These are phyloP conservation scores for Falciphora oryzae DNA, from an alignment of 2,329 filamentous ascomycete genomes.

Conservation along the genomic window DNA sequence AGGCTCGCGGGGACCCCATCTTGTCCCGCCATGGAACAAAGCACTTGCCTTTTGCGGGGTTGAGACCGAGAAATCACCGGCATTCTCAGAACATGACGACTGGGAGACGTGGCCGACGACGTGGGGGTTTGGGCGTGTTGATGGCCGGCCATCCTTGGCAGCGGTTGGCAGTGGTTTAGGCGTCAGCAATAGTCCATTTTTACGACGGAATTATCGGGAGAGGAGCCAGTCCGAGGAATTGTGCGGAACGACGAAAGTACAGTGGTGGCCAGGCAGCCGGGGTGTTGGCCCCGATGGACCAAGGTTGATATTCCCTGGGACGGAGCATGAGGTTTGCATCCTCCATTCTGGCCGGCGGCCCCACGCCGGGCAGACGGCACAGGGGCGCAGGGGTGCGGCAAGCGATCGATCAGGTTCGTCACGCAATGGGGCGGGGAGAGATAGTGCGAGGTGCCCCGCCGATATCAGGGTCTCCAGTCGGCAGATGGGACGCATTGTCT, in stretches of 20 bases:
- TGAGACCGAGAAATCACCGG: neutral
- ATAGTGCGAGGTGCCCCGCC: neutral
- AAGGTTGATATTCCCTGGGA: no score
- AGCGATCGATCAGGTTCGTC: no score
- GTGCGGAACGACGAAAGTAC: no score
- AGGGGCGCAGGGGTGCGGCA: no score
- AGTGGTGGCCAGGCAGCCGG: neutral
- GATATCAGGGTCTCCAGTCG: neutral
- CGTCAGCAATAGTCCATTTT: neutral
- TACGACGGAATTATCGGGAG: neutral
- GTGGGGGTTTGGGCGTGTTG: neutral
- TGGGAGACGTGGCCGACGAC: neutral
- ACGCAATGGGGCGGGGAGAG: neutral
- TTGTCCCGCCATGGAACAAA: neutral
- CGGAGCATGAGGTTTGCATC: neutral
- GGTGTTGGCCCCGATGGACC: neutral
- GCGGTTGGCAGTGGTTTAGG: neutral
- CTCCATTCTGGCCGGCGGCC: no score
- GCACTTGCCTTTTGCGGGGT: neutral
- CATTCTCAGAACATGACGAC: no score
- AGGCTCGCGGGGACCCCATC: no score
- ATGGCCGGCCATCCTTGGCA: neutral
- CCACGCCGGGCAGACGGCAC: neutral
- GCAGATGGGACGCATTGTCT: neutral
- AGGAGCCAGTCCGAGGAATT: neutral